phyloP scores from a whole-genome alignment of 2,329 filamentous ascomycete species.

The Cladosporium sp. region DNA sequence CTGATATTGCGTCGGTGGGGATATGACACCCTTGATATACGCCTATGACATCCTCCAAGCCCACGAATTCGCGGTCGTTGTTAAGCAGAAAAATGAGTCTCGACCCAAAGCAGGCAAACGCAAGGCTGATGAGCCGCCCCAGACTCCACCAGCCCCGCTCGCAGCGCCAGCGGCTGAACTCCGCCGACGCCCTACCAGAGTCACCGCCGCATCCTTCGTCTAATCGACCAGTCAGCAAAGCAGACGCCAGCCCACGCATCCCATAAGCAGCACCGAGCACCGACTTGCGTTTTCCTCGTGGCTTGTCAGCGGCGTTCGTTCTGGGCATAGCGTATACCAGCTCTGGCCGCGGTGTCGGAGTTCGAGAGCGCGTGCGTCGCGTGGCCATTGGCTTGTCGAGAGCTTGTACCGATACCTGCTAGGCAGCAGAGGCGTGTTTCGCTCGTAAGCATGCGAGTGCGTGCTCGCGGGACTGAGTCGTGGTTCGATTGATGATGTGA shows the following conservation, averaged over 20 bases:
- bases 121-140: not conserved
- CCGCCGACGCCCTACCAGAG: not conserved
- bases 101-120: not conserved
- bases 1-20: no score
- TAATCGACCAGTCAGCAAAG: not conserved
- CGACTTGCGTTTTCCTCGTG: not conserved
- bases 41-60: no score
- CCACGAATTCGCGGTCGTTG: no score
- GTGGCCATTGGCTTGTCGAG: not conserved
- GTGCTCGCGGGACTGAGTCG: no score
- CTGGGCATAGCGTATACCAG: not conserved
- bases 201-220: not conserved
- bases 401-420: not conserved
- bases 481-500: no score
- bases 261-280: not conserved
- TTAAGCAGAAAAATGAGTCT: no score
- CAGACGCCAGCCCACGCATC: not conserved
- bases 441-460: no score
- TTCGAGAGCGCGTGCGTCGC: not conserved
- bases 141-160: not conserved
- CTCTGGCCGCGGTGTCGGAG: not conserved
- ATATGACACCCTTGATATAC: no score
- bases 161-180: not conserved
- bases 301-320: not conserved
- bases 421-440: no score